These are phyloP conservation scores for Quercus phellos DNA, from an alignment of 331 rosid species.

Conservation along the genomic window DNA sequence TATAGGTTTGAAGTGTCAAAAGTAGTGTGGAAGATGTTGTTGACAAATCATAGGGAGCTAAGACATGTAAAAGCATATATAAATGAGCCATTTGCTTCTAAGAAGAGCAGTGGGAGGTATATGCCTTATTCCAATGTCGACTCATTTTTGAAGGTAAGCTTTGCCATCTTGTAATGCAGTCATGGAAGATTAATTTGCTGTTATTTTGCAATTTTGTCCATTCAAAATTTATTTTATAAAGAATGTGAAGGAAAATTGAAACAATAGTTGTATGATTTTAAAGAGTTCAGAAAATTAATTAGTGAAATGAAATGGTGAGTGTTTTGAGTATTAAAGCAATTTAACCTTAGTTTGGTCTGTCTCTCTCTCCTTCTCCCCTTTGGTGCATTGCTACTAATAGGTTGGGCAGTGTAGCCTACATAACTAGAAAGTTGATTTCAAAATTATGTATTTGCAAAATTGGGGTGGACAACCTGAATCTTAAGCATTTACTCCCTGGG, in stretches of 20 bases:
- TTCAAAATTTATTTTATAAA: too few relatives aligned
- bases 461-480: neutral
- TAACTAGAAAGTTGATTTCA: neutral
- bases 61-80: conserved; percentile 29
- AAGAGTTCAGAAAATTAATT: too few relatives aligned
- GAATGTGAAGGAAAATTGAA: too few relatives aligned
- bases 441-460: neutral
- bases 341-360: too few relatives aligned
- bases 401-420: neutral
- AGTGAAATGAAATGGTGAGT: too few relatives aligned
- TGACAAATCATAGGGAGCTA: conserved; percentile 34
- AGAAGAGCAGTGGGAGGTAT: conserved; percentile 41
- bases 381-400: neutral
- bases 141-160: conserved; percentile 45
- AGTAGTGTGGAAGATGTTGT: conserved; percentile 42
- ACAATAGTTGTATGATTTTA: too few relatives aligned
- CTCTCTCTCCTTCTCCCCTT: too few relatives aligned
- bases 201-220: too few relatives aligned
- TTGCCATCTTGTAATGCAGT: neutral
- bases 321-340: too few relatives aligned
- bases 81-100: conserved; percentile 33
- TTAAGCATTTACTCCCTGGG: neutral
- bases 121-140: conserved; percentile 50
- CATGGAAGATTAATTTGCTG: too few relatives aligned
- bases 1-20: conserved; percentile 47